Conservation (phyloP, 306 rosid genomes). For the Spatholobus suberectus region DNA sequence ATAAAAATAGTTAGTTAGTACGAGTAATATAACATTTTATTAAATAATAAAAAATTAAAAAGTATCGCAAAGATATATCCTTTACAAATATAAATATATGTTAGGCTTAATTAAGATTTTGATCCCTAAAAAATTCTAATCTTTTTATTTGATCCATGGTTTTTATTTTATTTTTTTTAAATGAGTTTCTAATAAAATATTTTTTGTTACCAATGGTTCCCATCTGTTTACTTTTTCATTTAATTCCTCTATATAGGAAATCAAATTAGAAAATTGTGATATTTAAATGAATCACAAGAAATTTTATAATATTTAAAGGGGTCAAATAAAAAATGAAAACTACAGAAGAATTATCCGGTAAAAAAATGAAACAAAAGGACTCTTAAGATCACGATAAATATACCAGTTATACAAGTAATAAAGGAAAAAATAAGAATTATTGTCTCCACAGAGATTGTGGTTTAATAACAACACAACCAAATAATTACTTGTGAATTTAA, state of each 20-base stretch:
- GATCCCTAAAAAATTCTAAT: too few species aligned
- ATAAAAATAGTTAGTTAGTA: background rate
- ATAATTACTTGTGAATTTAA: too few species aligned
- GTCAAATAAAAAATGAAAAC: background rate
- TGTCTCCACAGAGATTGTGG: too few species aligned
- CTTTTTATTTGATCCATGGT: too few species aligned
- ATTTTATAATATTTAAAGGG: background rate
- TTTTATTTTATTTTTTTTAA: too few species aligned
- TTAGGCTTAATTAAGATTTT: too few species aligned
- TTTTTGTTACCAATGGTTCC: background rate
- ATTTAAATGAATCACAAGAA: background rate
- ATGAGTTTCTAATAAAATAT: too few species aligned
- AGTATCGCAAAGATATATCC: background rate
- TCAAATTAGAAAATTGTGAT: background rate
- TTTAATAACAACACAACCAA: too few species aligned
- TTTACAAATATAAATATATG: slow-evolving; percentile 7
- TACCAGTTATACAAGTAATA: too few species aligned
- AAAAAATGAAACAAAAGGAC: too few species aligned
- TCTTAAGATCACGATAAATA: too few species aligned
- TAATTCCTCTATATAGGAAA: background rate
- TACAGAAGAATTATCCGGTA: background rate
- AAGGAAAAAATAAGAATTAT: too few species aligned
- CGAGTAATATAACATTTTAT: background rate
- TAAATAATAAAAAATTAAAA: background rate
- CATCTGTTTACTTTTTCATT: background rate